phyloP scores from a whole-genome alignment of 2,329 filamentous ascomycete genomes.

The Fusarium heterosporum region DNA sequence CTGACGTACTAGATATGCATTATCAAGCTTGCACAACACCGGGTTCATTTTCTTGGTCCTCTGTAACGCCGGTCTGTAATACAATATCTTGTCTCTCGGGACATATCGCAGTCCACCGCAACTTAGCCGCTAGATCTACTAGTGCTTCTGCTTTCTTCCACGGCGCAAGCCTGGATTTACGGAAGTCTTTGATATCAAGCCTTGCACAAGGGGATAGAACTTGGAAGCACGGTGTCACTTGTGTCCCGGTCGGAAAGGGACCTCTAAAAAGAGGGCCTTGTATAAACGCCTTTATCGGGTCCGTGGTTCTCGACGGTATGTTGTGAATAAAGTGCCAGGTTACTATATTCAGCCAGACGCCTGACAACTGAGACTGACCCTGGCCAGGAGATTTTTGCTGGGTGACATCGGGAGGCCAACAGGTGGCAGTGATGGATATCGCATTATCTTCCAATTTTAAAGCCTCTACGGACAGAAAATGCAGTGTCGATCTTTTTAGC shows the following conservation, averaged over 20 bases:
- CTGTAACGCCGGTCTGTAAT: constrained; percentile 7
- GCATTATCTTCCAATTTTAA: constrained; percentile 29
- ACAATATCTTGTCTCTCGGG: constrained; percentile 5
- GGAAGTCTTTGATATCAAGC: constrained; percentile 34
- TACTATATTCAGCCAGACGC: constrained; percentile 43
- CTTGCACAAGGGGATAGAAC: constrained; percentile 27
- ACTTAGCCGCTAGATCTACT: constrained; percentile 10
- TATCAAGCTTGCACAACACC: constrained; percentile 24
- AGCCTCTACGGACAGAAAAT: constrained; percentile 25
- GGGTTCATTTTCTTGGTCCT: constrained; percentile 1
- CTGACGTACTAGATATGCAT: not conserved
- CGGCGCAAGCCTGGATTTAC: constrained; percentile 2
- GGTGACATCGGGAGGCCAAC: constrained; percentile 24
- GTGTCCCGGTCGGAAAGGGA: constrained; percentile 19
- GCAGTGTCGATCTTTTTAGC: constrained; percentile 27
- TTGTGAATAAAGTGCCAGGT: constrained; percentile 30
- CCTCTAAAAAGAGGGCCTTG: constrained; percentile 15
- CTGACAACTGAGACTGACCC: constrained; percentile 28
- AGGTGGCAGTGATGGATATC: constrained; percentile 4
- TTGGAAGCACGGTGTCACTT: constrained; percentile 34
- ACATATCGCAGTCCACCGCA: constrained; percentile 6
- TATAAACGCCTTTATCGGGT: constrained; percentile 29
- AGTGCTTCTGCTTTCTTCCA: constrained; percentile 3
- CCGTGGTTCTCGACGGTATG: not conserved
- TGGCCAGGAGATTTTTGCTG: constrained; percentile 7